A percentile compares a stretch with the other conserved stretches of the same genome.
Conservation (phyloP, 2,329 filamentous ascomycete genomes). For the Pseudophaeomoniella oleicola region DNA sequence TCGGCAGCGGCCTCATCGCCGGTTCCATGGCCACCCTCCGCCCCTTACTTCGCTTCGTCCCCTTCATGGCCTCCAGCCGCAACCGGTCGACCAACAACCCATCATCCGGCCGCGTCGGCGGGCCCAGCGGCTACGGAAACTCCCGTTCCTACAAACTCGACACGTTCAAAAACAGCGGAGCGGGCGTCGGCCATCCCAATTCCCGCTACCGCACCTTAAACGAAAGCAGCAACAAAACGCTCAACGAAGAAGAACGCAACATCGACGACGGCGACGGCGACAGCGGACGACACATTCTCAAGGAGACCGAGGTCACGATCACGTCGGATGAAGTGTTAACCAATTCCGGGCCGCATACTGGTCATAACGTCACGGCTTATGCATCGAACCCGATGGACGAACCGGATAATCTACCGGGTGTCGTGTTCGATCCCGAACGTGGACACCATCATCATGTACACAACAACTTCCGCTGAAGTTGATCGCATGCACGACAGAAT, state of each 20-base stretch:
- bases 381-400: background rate
- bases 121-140: no score
- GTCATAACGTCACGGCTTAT: background rate
- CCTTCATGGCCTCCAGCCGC: constrained; percentile 5
- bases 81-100: background rate
- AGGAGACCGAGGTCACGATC: background rate
- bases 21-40: constrained; percentile 32
- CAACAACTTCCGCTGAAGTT: no score
- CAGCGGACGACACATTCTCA: background rate
- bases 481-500: no score
- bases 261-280: background rate
- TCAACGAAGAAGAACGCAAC: background rate
- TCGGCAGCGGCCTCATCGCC: constrained; percentile 35
- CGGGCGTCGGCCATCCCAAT: no score
- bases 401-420: background rate
- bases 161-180: background rate
- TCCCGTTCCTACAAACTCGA: background rate
- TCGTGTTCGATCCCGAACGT: background rate
- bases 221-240: background rate
- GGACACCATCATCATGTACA: no score
- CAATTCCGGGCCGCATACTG: no score
- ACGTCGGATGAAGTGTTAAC: background rate
- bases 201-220: background rate
- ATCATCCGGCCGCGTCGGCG: background rate
- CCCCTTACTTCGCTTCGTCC: constrained; percentile 22